phyloP scores from a whole-genome alignment of 768 basidiomycete species.

The Leucosporidium scottii region DNA sequence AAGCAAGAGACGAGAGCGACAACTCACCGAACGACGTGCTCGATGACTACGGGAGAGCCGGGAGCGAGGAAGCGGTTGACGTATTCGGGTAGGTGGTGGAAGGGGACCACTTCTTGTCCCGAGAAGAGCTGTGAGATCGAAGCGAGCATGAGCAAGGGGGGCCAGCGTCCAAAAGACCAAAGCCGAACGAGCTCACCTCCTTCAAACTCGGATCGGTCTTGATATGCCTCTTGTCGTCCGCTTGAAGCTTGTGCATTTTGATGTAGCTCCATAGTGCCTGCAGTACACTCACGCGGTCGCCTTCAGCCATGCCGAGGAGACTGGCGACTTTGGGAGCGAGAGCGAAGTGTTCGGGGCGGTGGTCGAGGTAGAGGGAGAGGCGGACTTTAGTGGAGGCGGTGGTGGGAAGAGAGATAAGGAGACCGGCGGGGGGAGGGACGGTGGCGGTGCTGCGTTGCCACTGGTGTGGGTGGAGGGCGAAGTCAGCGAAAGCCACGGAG shows the following conservation, averaged over 20 bases:
- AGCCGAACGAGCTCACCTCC: constrained; percentile 12
- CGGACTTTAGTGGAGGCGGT: constrained; percentile 55
- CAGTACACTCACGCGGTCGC: constrained; percentile 70
- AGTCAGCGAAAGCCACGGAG: neutral
- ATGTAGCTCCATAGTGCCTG: constrained; percentile 88
- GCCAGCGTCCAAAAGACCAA: neutral
- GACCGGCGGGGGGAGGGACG: neutral
- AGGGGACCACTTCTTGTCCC: constrained; percentile 57
- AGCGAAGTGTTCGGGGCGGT: constrained; percentile 78
- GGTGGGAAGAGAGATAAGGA: constrained; percentile 7
- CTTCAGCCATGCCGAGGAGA: constrained; percentile 73
- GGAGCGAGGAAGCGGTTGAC: constrained; percentile 70
- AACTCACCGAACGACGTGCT: neutral
- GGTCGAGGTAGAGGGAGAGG: constrained; percentile 76
- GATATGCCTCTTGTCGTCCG: constrained; percentile 52
- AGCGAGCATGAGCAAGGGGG: neutral
- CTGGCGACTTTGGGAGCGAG: constrained; percentile 59
- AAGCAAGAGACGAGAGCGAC: neutral
- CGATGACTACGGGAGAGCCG: constrained; percentile 69
- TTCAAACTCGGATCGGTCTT: constrained; percentile 12
- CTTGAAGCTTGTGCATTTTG: constrained; percentile 67
- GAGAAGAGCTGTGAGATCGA: constrained; percentile 55
- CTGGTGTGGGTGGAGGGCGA: neutral
- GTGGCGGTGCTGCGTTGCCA: neutral
- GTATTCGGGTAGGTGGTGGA: constrained; percentile 74